Percentiles rank a stretch among this genome's conserved stretches.
Evolutionary conservation across 805 yeast genomes (phyloP).

Genomic region (Ogataea philodendri): DNA sequence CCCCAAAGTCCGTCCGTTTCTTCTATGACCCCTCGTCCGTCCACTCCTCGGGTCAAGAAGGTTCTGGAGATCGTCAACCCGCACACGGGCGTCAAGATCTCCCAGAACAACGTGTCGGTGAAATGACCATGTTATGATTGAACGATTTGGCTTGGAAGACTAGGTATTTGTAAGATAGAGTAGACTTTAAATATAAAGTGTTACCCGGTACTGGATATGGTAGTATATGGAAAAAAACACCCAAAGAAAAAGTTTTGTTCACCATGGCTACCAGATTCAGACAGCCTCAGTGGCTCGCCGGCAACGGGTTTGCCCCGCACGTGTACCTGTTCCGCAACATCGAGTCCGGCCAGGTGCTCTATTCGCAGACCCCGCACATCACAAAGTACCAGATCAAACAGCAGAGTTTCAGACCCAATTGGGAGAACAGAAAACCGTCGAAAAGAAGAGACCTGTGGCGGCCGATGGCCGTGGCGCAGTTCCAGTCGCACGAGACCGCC

Average conservation of each 20-base stretch:
- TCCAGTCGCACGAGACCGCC: constrained; percentile 59
- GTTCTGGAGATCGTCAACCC: constrained; percentile 64
- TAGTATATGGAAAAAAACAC: constrained; percentile 1
- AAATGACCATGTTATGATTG: constrained; percentile 12
- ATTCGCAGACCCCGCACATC: constrained; percentile 78
- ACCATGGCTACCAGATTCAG: constrained; percentile 44
- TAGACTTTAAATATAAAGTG: neutral
- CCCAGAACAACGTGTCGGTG: constrained; percentile 11
- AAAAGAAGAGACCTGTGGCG: constrained; percentile 88
- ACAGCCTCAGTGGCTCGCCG: constrained; percentile 54
- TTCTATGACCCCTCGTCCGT: constrained; percentile 48
- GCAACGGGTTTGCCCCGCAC: constrained; percentile 74
- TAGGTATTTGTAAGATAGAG: constrained; percentile 10
- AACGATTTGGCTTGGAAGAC: constrained; percentile 9
- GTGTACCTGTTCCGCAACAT: constrained; percentile 80
- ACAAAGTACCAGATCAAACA: constrained; percentile 54
- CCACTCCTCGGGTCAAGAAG: constrained; percentile 58
- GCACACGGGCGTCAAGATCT: constrained; percentile 53
- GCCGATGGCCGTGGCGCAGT: constrained; percentile 79
- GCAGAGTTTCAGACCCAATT: constrained; percentile 79
- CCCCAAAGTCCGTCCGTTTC: constrained; percentile 21
- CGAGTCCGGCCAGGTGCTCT: constrained; percentile 85
- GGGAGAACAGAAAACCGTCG: constrained; percentile 82
- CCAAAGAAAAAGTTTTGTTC: constrained; percentile 2
- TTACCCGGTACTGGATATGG: constrained; percentile 12